These are phyloP conservation scores for Talaromyces trachyspermus DNA, from an alignment of 495 filamentous ascomycete genomes.

Conservation along the genomic window DNA sequence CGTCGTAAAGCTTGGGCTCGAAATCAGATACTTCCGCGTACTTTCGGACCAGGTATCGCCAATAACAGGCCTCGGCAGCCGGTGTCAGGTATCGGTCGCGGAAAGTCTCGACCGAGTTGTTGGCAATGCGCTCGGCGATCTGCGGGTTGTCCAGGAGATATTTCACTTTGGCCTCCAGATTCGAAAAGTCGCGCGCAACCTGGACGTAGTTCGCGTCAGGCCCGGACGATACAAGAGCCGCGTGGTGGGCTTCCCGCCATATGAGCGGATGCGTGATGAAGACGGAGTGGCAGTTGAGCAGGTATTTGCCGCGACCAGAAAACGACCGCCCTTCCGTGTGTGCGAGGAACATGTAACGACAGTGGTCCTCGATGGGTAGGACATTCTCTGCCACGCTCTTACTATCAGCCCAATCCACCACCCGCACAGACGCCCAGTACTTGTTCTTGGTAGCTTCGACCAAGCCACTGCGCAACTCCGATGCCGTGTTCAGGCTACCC, in stretches of 20 bases:
- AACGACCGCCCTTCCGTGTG: slow-evolving; percentile 52
- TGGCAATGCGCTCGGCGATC: slow-evolving; percentile 47
- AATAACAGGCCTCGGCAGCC: slow-evolving; percentile 55
- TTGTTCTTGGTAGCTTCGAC: slow-evolving; percentile 35
- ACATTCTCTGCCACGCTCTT: slow-evolving; percentile 30
- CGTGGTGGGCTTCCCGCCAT: slow-evolving; percentile 37
- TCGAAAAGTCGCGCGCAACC: slow-evolving; percentile 46
- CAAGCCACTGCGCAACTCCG: slow-evolving; percentile 35
- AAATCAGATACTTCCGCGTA: slow-evolving; percentile 41
- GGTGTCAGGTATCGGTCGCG: slow-evolving; percentile 53
- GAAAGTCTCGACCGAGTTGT: slow-evolving; percentile 47
- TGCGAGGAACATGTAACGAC: slow-evolving; percentile 50
- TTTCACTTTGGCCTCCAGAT: slow-evolving; percentile 46
- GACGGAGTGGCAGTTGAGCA: slow-evolving; percentile 53
- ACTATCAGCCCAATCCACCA: slow-evolving; percentile 40
- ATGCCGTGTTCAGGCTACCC: slow-evolving; percentile 39
- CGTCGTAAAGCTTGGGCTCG: slow-evolving; percentile 33
- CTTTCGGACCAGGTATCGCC: slow-evolving; percentile 43
- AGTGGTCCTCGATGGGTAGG: slow-evolving; percentile 49
- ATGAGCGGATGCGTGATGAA: slow-evolving; percentile 38
- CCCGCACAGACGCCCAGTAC: slow-evolving; percentile 45
- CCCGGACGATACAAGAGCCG: slow-evolving; percentile 33
- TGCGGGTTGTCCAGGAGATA: slow-evolving; percentile 40
- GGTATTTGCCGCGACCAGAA: slow-evolving; percentile 53
- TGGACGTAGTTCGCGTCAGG: slow-evolving; percentile 54